Evolutionary conservation across 345 rosid genomes (phyloP), one percentile per base, ranked within the genome.

Genomic region (Eucalyptus pauciflora): DNA sequence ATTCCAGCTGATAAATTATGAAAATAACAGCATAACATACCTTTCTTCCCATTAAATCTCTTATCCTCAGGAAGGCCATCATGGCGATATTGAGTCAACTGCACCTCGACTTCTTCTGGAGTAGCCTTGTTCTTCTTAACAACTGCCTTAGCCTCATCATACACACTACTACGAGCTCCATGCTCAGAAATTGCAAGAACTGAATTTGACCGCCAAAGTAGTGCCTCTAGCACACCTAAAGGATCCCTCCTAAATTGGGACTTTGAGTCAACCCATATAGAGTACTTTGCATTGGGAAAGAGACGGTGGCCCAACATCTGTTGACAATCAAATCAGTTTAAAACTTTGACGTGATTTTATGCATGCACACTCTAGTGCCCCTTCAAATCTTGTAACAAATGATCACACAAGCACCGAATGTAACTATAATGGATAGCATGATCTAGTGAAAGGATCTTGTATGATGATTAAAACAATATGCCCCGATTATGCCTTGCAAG

Each of bases 231-330:
- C 58, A 96, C 99, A 76, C 98, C 99, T 22, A 97, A 89, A 89
- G 99, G 99, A 58, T 97, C 99, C 91, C 99, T 97, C 89, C 99
- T 94, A 87, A 97, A 96, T 92, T 97, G 99, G 88, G 99, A 96
- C 92, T 97, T 97, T 13, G 99, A 97, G 90, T 97, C 99, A 54
- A 97, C 99, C 99, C 99, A 97, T 83, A 96, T 93, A 33, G 99
- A 96, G 90, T 95, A 96, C 93, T 93, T 95, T 14, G 97, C 94
- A 13, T 89, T 88, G 54, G 99, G 96, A 94, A 97, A 96, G 86
- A 97, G 98, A 14, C 98, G 98, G 92, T 97, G 99, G 1, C 94
- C 93, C 95, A 97, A 90, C 99, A 97, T 97, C 99, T 97, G 92
- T 90, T 18, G 86, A 88, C 54, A 91, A 87, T 71, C 62, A 89